Percentiles rank a stretch among this genome's conserved stretches.
These are phyloP conservation scores for Fusarium nelsonii DNA, from an alignment of 2,329 filamentous ascomycete species.

Conservation along the genomic window DNA sequence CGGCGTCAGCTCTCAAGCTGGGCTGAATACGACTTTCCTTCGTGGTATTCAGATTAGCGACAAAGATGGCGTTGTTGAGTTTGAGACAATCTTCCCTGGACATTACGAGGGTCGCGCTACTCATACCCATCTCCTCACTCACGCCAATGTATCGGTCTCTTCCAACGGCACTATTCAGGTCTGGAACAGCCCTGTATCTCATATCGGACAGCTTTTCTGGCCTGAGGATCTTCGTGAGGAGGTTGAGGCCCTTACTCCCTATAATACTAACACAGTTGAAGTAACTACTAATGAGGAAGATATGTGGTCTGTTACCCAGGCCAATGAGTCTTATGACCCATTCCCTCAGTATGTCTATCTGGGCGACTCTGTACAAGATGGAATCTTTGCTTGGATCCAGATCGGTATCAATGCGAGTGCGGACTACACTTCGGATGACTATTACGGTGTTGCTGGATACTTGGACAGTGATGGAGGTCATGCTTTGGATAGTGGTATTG, in stretches of 20 bases:
- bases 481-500: constrained; percentile 10
- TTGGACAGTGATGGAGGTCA: constrained; percentile 8
- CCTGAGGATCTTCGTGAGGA: constrained; percentile 9
- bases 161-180: constrained; percentile 22
- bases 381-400: constrained; percentile 22
- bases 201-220: constrained; percentile 23
- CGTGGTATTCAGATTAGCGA: constrained; percentile 19
- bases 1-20: constrained; percentile 6
- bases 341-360: constrained; percentile 23
- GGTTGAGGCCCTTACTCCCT: not conserved
- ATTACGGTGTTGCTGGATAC: too few species aligned
- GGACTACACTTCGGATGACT: not conserved
- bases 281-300: constrained; percentile 13
- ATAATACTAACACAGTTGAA: constrained; percentile 7
- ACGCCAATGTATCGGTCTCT: constrained; percentile 10
- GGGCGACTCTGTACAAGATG: constrained; percentile 8
- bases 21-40: constrained; percentile 15
- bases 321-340: constrained; percentile 17
- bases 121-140: constrained; percentile 6
- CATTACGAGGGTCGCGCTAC: constrained; percentile 10
- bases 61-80: constrained; percentile 9
- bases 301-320: constrained; percentile 19
- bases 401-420: constrained; percentile 11
- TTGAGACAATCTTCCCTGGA: constrained; percentile 19
- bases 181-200: constrained; percentile 15